Conservation (phyloP, 2,329 filamentous ascomycete genomes). For the Epichloe gansuensis region DNA sequence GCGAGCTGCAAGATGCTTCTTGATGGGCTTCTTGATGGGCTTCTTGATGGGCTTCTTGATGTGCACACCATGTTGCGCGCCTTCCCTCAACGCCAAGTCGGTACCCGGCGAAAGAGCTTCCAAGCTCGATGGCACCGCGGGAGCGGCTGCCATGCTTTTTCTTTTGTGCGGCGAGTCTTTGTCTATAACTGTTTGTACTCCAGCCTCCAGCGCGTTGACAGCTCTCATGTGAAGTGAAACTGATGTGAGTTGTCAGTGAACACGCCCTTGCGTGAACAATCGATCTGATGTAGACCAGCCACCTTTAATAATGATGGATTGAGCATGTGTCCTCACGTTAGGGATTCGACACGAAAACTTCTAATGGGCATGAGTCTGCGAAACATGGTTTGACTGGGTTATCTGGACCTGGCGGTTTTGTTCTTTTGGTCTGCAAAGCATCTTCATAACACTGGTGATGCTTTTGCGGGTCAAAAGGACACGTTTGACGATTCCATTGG, state of each 20-base stretch:
- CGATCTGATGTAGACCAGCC: background rate
- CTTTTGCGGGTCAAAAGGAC: too few species aligned
- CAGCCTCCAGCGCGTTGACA: too few species aligned
- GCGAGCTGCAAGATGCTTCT: background rate
- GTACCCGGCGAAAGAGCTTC: background rate
- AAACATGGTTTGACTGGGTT: too few species aligned
- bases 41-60: background rate
- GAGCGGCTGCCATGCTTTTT: background rate
- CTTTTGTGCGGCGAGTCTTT: background rate
- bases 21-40: background rate
- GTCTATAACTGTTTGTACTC: too few species aligned
- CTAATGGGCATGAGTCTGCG: too few species aligned
- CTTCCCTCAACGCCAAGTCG: conserved; percentile 1
- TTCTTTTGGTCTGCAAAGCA: too few species aligned
- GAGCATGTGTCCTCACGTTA: too few species aligned
- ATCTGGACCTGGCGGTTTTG: too few species aligned
- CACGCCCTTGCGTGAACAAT: background rate
- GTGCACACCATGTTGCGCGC: background rate
- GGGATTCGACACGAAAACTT: too few species aligned
- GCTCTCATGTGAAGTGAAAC: background rate
- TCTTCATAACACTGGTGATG: too few species aligned
- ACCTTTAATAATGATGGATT: too few species aligned
- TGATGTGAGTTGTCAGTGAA: background rate
- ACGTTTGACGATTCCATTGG: too few species aligned
- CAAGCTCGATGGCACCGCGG: background rate